Evolutionary conservation across 768 basidiomycete genomes (phyloP).

Genomic region (Rossbeevera mucosa): DNA sequence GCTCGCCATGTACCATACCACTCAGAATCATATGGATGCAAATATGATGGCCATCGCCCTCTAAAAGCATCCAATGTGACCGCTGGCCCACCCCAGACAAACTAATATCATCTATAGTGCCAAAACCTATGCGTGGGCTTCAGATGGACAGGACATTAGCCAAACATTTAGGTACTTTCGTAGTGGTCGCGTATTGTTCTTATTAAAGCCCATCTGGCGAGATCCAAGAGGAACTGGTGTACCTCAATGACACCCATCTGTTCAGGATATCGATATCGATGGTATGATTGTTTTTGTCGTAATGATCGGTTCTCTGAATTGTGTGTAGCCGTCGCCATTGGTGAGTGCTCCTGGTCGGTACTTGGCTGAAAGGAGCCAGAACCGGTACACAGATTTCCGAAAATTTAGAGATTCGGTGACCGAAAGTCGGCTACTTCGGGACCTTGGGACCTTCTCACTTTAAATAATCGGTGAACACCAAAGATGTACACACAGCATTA

Average conservation of each 20-base stretch:
- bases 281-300: constrained; percentile 7
- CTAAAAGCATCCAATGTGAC: constrained; percentile 7
- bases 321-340: neutral
- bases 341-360: constrained; percentile 2
- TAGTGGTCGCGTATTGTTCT: neutral
- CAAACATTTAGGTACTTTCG: neutral
- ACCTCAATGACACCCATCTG: constrained; percentile 19
- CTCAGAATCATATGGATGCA: neutral
- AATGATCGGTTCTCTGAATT: constrained; percentile 6
- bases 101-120: constrained; percentile 3
- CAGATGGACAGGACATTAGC: neutral
- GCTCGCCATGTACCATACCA: constrained; percentile 10
- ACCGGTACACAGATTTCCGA: constrained; percentile 27
- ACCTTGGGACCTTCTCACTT: constrained; percentile 38
- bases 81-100: constrained; percentile 15
- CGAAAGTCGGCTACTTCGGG: constrained; percentile 27
- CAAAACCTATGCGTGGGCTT: neutral
- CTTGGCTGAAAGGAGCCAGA: constrained; percentile 21
- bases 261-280: constrained; percentile 10
- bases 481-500: neutral
- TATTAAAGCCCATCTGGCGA: constrained; percentile 15
- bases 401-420: constrained; percentile 30
- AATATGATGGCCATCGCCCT: constrained; percentile 6
- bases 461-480: neutral
- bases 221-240: constrained; percentile 17